A percentile compares a stretch with the other conserved stretches of the same genome.
These are phyloP conservation scores for Mytilinidion resinicola DNA, from an alignment of 495 filamentous ascomycete genomes.

Conservation along the genomic window DNA sequence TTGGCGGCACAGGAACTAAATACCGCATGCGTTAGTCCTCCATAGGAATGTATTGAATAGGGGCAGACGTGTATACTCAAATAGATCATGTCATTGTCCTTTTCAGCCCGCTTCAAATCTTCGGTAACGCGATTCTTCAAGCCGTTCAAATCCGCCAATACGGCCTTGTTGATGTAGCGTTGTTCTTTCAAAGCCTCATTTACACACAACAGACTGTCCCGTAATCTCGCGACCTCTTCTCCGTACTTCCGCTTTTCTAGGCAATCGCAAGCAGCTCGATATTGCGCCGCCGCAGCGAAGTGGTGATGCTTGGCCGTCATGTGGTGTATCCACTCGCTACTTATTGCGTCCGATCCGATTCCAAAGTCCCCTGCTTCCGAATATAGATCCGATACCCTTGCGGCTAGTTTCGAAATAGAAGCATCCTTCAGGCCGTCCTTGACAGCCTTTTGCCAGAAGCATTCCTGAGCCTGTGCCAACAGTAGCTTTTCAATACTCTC, in stretches of 20 bases:
- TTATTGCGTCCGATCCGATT: slow-evolving; percentile 80
- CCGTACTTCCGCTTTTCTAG: slow-evolving; percentile 92
- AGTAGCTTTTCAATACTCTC: slow-evolving; percentile 78
- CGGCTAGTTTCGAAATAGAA: slow-evolving; percentile 84
- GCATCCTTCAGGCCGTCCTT: slow-evolving; percentile 89
- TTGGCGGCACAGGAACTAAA: slow-evolving; percentile 70
- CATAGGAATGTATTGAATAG: neutral
- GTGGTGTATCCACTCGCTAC: slow-evolving; percentile 95
- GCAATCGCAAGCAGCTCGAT: slow-evolving; percentile 85
- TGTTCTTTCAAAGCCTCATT: slow-evolving; percentile 83
- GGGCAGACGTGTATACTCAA: slow-evolving; percentile 43
- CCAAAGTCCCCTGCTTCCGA: slow-evolving; percentile 76
- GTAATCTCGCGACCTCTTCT: slow-evolving; percentile 84
- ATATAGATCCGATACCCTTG: slow-evolving; percentile 89
- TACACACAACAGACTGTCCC: slow-evolving; percentile 74
- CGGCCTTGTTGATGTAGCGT: slow-evolving; percentile 75
- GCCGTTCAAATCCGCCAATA: slow-evolving; percentile 74
- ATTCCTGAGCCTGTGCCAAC: slow-evolving; percentile 90
- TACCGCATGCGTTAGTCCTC: neutral
- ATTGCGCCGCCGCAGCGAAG: slow-evolving; percentile 94
- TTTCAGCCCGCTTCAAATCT: slow-evolving; percentile 86
- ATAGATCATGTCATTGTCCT: slow-evolving; percentile 95
- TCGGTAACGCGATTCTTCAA: slow-evolving; percentile 77
- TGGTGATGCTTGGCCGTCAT: slow-evolving; percentile 97
- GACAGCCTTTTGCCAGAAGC: slow-evolving; percentile 96